A percentile compares a stretch with the other conserved stretches of the same genome.
phyloP scores from a whole-genome alignment of 2,329 filamentous ascomycete genomes.

The Penicillium sp. region DNA sequence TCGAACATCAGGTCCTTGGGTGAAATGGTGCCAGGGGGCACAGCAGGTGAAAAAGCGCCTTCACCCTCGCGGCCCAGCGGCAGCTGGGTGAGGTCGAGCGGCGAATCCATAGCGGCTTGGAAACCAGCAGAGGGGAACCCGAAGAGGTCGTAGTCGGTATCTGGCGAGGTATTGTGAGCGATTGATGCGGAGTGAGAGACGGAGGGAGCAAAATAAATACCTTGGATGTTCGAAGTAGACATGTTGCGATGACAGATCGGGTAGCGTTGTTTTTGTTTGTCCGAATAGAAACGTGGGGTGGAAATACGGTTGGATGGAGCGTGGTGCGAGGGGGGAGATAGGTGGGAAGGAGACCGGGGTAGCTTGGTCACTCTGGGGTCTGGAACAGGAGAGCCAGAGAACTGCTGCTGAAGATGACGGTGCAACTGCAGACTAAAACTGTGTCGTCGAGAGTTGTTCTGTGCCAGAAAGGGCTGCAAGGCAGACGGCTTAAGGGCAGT shows the following conservation, averaged over 20 bases:
- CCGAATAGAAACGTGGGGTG: constrained; percentile 38
- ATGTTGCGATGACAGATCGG: constrained; percentile 35
- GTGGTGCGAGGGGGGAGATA: constrained; percentile 32
- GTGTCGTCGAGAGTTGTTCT: constrained; percentile 34
- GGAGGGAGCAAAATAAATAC: constrained; percentile 28
- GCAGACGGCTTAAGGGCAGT: constrained; percentile 36
- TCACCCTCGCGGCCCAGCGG: constrained; percentile 19
- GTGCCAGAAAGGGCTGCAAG: constrained; percentile 33
- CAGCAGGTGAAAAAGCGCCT: constrained; percentile 25
- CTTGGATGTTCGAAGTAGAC: constrained; percentile 40
- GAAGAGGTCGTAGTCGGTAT: constrained; percentile 26
- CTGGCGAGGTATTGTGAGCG: constrained; percentile 18
- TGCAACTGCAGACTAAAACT: constrained; percentile 37
- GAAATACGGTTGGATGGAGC: constrained; percentile 38
- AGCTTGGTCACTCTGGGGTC: constrained; percentile 41
- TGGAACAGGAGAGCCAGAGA: constrained; percentile 34
- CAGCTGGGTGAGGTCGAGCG: constrained; percentile 15
- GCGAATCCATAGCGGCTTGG: constrained; percentile 12
- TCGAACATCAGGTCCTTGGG: constrained; percentile 74
- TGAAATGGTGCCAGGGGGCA: constrained; percentile 63
- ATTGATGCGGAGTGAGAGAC: neutral
- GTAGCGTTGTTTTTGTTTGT: constrained; percentile 28
- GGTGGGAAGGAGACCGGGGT: constrained; percentile 39
- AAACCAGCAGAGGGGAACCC: constrained; percentile 27
- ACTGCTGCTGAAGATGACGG: constrained; percentile 32